Conservation (phyloP, 2,329 filamentous ascomycete species). For the Nemania serpens region DNA sequence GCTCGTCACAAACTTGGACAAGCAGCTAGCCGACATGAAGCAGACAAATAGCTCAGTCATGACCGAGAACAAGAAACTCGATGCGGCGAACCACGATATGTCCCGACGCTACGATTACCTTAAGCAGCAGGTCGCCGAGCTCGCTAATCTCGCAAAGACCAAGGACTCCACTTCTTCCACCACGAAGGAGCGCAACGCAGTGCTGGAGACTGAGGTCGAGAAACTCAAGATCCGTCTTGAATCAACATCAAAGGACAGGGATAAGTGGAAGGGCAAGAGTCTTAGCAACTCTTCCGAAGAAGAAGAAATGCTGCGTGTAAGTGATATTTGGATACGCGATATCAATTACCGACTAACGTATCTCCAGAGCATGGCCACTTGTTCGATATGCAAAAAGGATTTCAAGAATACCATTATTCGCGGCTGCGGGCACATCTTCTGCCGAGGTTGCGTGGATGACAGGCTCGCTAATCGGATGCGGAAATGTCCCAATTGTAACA, state of each 20-base stretch:
- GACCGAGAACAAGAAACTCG: conserved; percentile 74
- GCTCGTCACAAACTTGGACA: conserved; percentile 83
- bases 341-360: conserved; percentile 41
- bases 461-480: conserved; percentile 86
- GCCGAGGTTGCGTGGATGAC: conserved; percentile 86
- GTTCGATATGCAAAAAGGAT: conserved; percentile 88
- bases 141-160: conserved; percentile 73
- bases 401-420: conserved; percentile 95
- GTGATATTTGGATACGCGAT: conserved; percentile 43
- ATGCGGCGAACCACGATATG: conserved; percentile 72
- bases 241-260: conserved; percentile 79
- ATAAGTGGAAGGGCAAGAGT: conserved; percentile 83
- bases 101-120: conserved; percentile 72
- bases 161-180: conserved; percentile 68
- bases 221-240: conserved; percentile 78
- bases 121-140: conserved; percentile 74
- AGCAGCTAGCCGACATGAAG: conserved; percentile 82
- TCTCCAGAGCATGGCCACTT: conserved; percentile 73
- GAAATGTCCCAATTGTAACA: conserved; percentile 94
- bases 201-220: conserved; percentile 76
- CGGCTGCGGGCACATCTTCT: conserved; percentile 94
- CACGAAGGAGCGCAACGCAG: conserved; percentile 61
- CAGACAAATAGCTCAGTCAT: conserved; percentile 75
- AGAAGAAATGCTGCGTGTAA: conserved; percentile 83
- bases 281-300: conserved; percentile 80